Evolutionary conservation across 768 basidiomycete genomes (phyloP).

Genomic region (Psilocybe cubensis): DNA sequence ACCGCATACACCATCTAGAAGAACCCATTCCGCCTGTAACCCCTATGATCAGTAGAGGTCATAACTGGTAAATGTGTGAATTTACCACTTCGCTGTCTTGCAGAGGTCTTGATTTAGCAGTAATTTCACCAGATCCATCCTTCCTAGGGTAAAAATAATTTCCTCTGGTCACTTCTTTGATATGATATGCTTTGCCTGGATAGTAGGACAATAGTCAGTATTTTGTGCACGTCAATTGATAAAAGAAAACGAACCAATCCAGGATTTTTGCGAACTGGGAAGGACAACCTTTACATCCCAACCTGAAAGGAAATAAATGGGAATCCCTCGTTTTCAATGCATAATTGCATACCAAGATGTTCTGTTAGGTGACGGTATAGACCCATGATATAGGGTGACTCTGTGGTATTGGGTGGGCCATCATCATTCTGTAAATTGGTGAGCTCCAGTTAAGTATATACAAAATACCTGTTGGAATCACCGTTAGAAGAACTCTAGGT

Average conservation of each 20-base stretch:
- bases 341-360: slow-evolving; percentile 53
- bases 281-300: slow-evolving; percentile 84
- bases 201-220: background rate
- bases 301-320: slow-evolving; percentile 40
- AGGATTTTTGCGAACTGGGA: slow-evolving; percentile 82
- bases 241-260: slow-evolving; percentile 67
- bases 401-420: slow-evolving; percentile 66
- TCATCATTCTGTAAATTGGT: slow-evolving; percentile 72
- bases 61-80: slow-evolving; percentile 4
- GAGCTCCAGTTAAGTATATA: background rate
- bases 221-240: background rate
- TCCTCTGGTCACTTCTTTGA: slow-evolving; percentile 72
- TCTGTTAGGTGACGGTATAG: slow-evolving; percentile 65
- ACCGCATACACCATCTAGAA: slow-evolving; percentile 75
- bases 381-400: slow-evolving; percentile 78
- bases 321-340: background rate
- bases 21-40: slow-evolving; percentile 80
- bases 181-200: slow-evolving; percentile 80
- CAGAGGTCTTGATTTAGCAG: slow-evolving; percentile 62
- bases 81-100: slow-evolving; percentile 72
- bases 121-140: slow-evolving; percentile 75
- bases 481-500: slow-evolving; percentile 45
- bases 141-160: slow-evolving; percentile 76
- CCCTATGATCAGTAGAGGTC: background rate
- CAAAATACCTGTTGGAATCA: slow-evolving; percentile 13